These are phyloP conservation scores for Ploettnerulaceae sp. DNA, from an alignment of 2,329 filamentous ascomycete genomes.

Conservation along the genomic window DNA sequence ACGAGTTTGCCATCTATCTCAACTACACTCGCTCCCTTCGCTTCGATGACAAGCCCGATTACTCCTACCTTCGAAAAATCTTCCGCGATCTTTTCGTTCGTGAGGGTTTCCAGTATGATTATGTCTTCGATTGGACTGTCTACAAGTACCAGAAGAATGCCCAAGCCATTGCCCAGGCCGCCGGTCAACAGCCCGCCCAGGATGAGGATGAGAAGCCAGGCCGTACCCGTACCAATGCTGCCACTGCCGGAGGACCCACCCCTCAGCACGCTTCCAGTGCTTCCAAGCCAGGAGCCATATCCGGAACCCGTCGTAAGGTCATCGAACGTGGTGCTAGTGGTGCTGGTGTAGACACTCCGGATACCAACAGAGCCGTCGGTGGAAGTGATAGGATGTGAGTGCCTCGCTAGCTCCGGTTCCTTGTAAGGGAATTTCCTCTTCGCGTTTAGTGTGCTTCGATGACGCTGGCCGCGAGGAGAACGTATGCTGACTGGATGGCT, in stretches of 20 bases:
- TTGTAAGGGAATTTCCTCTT: conserved; percentile 86
- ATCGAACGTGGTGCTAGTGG: conserved; percentile 59
- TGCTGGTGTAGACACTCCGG: conserved; percentile 58
- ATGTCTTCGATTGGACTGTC: conserved; percentile 99
- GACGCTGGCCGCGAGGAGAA: conserved; percentile 71
- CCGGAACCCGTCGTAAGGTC: conserved; percentile 77
- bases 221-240: conserved; percentile 60
- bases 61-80: conserved; percentile 99
- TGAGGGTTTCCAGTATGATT: conserved; percentile 99
- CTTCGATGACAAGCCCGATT: conserved; percentile 99
- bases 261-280: conserved; percentile 49
- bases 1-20: conserved; percentile 98
- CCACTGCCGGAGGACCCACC: conserved; percentile 56
- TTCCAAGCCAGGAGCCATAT: conserved; percentile 67
- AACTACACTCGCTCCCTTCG: conserved; percentile 98
- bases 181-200: conserved; percentile 57
- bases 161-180: conserved; percentile 84
- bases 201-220: conserved; percentile 74
- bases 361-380: conserved; percentile 70
- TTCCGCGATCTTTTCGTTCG: conserved; percentile 99
- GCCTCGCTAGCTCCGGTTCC: conserved; percentile 49
- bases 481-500: conserved; percentile 70
- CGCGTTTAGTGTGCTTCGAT: conserved; percentile 73
- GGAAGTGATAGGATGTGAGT: conserved; percentile 97
- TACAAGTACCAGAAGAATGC: conserved; percentile 99